These are phyloP conservation scores for Effrenium voratum DNA, from an alignment of 73 alveolate genomes.

Conservation along the genomic window DNA sequence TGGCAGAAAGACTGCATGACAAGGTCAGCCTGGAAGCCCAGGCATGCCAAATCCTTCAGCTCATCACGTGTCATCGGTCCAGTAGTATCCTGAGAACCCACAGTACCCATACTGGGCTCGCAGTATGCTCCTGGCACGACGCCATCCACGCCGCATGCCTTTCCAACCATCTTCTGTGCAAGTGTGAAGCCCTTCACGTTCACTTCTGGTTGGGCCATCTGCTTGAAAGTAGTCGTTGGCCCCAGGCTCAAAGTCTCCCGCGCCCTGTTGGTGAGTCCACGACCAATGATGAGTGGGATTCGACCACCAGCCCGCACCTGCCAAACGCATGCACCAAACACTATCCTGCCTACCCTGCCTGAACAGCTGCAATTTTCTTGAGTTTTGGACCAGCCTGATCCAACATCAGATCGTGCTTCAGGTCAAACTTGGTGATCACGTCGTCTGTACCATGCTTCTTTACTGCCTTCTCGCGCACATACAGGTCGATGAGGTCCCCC, in stretches of 20 bases:
- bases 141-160: slow-evolving; percentile 94
- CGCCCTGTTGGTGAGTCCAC: slow-evolving; percentile 89
- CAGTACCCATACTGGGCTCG: slow-evolving; percentile 90
- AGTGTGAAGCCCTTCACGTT: slow-evolving; percentile 87
- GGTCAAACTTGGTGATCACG: slow-evolving; percentile 57
- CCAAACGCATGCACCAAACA: not conserved
- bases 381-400: slow-evolving; percentile 9
- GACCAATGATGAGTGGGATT: slow-evolving; percentile 87
- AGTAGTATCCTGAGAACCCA: slow-evolving; percentile 93
- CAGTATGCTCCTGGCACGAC: slow-evolving; percentile 92
- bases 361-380: not conserved
- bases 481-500: slow-evolving; percentile 89
- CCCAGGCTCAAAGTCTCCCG: slow-evolving; percentile 70
- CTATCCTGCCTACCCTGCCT: not conserved
- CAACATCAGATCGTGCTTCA: slow-evolving; percentile 84
- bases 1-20: slow-evolving; percentile 94
- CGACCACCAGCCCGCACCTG: slow-evolving; percentile 93
- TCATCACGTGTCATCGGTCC: slow-evolving; percentile 93
- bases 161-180: slow-evolving; percentile 94
- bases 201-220: slow-evolving; percentile 90
- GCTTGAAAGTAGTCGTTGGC: slow-evolving; percentile 81
- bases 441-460: slow-evolving; percentile 84
- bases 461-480: slow-evolving; percentile 58
- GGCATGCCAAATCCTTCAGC: slow-evolving; percentile 94
- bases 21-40: slow-evolving; percentile 85